Evolutionary conservation across 2,329 filamentous ascomycete genomes (phyloP), one percentile per base, ranked within the genome.

Genomic region (Alternaria viburni): DNA sequence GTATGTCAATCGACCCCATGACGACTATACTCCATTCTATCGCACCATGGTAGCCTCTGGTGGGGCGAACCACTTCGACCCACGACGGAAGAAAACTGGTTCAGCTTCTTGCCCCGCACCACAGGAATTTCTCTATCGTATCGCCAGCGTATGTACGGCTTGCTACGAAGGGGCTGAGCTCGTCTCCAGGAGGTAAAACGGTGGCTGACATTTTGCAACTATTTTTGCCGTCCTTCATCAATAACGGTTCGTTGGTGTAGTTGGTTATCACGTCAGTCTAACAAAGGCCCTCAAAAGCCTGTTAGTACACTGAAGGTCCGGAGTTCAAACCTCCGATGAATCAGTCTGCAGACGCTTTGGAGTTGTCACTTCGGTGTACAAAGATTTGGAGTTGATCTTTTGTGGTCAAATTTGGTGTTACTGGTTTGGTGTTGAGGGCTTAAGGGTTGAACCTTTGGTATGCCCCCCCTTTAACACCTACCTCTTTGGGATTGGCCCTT

Each of bases 261-360:
- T 81, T 81, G 80, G 80, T 81, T 81, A 82, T 82, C 80, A 81
- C 80, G 79, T 81, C 76, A 81, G 80, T 81, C 79, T 82, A 81
- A 81, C 80, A 81, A 44, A 17, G 32, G 19, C 15, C 19, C n/a
- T 43, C 30, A 41, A 41, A 26, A n/a, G 21, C 50, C 19, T 26
- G 47, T 64, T 64, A 49, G 61, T n/a, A 50, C 61, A 64, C 61
- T 64, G 61, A 64, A 64, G 61, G 61, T 64, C 61, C 58, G 45
- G 57, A 64, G 61, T 64, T 64, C 61, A 64, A 64, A 55, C 58
- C 61, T 64, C 57, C 45, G 61, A 49, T 61, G 58, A 64, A 54
- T 64, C 61, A 64, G 15, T 23, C 3, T 3, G 12, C 5, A 6
- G 6, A 4, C 30, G 30, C 6, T 32, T 32, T 32, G 21, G 21